phyloP scores from a whole-genome alignment of 2,329 filamentous ascomycete species.

The Ophiocordyceps camponoti-saundersi region DNA sequence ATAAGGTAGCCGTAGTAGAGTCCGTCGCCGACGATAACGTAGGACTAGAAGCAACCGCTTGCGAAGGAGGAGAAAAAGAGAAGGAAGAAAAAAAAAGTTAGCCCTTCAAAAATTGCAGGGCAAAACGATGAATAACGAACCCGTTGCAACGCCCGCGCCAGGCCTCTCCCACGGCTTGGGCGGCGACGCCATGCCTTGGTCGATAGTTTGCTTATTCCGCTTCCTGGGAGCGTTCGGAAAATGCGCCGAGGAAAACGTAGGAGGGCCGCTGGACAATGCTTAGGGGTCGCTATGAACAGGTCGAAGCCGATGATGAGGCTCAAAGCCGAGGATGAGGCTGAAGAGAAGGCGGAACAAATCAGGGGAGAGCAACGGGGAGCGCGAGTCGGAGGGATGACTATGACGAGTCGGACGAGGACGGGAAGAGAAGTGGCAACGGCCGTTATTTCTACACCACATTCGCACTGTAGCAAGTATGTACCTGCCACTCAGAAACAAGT shows the following conservation, averaged over 20 bases:
- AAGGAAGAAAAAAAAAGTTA: no score
- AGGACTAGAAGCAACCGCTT: no score
- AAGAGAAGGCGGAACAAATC: no score
- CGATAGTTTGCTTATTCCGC: background rate
- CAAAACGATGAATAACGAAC: background rate
- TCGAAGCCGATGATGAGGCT: no score
- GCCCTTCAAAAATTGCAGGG: no score
- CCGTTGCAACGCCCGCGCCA: constrained; percentile 28
- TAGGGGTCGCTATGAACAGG: no score
- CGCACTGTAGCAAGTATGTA: background rate
- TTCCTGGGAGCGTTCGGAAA: background rate
- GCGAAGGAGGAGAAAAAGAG: no score
- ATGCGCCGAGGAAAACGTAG: no score
- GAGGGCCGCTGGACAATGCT: no score
- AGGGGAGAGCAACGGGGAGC: no score
- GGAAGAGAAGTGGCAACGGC: no score
- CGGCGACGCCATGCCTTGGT: constrained; percentile 51
- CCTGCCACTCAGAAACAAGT: background rate
- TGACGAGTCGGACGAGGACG: background rate
- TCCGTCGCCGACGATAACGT: background rate
- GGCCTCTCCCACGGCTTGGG: constrained; percentile 94
- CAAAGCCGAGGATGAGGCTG: no score
- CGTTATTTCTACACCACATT: background rate
- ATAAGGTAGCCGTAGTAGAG: background rate
- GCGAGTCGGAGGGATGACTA: background rate